A percentile compares a stretch with the other conserved stretches of the same genome.
These are phyloP conservation scores for Naematelia aurantialba DNA, from an alignment of 768 basidiomycete genomes.

Conservation along the genomic window DNA sequence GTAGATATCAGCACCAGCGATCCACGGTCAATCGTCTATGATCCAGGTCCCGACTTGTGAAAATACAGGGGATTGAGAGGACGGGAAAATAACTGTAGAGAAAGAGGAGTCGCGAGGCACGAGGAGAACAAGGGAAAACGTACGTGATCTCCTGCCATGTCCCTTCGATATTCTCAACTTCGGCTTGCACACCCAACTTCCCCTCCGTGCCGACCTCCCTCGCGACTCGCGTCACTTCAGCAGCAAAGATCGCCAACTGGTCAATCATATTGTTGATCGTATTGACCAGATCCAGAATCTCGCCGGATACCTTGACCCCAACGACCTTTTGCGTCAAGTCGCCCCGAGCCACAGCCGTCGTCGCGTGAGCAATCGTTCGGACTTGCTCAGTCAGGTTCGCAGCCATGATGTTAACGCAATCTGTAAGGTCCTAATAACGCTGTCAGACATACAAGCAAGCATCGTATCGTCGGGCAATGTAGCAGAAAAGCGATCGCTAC, in stretches of 20 bases:
- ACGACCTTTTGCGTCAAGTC: constrained; percentile 90
- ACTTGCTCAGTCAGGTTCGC: constrained; percentile 69
- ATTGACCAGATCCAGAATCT: constrained; percentile 91
- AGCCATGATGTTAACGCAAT: constrained; percentile 80
- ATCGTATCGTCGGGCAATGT: too few species aligned
- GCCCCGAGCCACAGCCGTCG: constrained; percentile 90
- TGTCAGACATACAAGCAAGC: neutral
- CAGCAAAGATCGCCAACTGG: constrained; percentile 62
- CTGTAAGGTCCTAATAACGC: constrained; percentile 39
- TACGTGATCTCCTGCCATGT: constrained; percentile 99
- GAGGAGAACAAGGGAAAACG: constrained; percentile 44
- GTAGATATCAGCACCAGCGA: constrained; percentile 6
- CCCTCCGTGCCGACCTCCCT: constrained; percentile 97
- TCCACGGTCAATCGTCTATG: neutral
- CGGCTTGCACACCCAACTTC: constrained; percentile 96
- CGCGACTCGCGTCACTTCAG: constrained; percentile 89
- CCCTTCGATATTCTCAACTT: constrained; percentile 93
- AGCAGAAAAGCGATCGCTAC: too few species aligned
- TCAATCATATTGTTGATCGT: constrained; percentile 75
- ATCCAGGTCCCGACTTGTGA: neutral
- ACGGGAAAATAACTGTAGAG: too few species aligned
- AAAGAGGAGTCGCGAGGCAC: too few species aligned
- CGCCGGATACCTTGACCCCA: constrained; percentile 87
- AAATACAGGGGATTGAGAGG: too few species aligned
- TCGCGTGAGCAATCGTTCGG: constrained; percentile 85